A percentile compares a stretch with the other conserved stretches of the same genome.
Conservation (phyloP, 345 rosid species). For the Linum trigynum region DNA sequence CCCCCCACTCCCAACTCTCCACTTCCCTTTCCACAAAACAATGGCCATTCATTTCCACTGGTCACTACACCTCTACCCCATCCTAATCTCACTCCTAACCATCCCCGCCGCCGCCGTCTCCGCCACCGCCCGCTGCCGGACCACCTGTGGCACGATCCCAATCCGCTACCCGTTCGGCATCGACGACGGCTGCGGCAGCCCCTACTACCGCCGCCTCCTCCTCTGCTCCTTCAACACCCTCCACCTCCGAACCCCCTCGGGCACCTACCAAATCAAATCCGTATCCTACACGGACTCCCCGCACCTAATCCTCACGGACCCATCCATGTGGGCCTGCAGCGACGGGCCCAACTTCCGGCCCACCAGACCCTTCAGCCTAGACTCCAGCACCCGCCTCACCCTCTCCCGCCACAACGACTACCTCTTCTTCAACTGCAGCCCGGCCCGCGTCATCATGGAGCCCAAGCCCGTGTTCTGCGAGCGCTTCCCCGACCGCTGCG, state of each 20-base stretch:
- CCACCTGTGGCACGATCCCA: constrained; percentile 47
- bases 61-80: neutral
- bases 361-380: constrained; percentile 41
- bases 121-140: constrained; percentile 36
- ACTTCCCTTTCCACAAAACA: constrained; percentile 2
- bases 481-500: constrained; percentile 76
- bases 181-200: constrained; percentile 87
- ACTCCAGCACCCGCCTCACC: constrained; percentile 12
- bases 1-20: constrained; percentile 8
- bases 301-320: constrained; percentile 61
- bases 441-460: constrained; percentile 55
- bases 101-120: constrained; percentile 7
- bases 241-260: constrained; percentile 77
- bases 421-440: constrained; percentile 80
- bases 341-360: constrained; percentile 58
- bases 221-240: constrained; percentile 53
- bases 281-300: constrained; percentile 68
- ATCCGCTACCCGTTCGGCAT: constrained; percentile 39
- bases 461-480: constrained; percentile 81
- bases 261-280: constrained; percentile 54
- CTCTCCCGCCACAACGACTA: constrained; percentile 54
- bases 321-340: constrained; percentile 78
- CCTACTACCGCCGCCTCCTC: constrained; percentile 75
- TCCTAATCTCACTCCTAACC: neutral
- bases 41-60: constrained; percentile 6